These are phyloP conservation scores for Fusarium paranaense DNA, from an alignment of 2,329 filamentous ascomycete genomes.

Conservation along the genomic window DNA sequence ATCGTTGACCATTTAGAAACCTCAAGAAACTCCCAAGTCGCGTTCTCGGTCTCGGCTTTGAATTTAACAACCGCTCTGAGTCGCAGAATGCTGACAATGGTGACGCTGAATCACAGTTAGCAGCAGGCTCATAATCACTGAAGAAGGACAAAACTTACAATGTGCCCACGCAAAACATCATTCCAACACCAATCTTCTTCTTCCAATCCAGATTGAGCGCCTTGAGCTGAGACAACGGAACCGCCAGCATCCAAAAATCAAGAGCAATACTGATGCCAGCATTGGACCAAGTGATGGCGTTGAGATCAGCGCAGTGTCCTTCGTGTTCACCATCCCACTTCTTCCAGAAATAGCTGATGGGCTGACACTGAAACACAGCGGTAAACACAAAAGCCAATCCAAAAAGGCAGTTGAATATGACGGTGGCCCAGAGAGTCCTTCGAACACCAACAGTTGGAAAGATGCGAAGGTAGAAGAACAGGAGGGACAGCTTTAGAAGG, in stretches of 20 bases:
- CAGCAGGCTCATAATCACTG: background rate
- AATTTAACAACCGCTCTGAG: constrained; percentile 50
- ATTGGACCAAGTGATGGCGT: constrained; percentile 62
- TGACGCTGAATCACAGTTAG: constrained; percentile 45
- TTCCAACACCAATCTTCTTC: constrained; percentile 60
- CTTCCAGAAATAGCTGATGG: constrained; percentile 64
- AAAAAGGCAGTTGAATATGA: constrained; percentile 53
- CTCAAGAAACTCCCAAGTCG: constrained; percentile 51
- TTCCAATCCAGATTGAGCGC: constrained; percentile 57
- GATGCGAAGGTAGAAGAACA: constrained; percentile 67
- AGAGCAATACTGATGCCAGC: constrained; percentile 64
- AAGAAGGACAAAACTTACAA: constrained; percentile 49
- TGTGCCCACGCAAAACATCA: constrained; percentile 65
- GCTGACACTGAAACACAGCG: constrained; percentile 63
- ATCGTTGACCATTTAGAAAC: constrained; percentile 52
- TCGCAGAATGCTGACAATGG: constrained; percentile 53
- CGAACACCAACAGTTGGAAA: constrained; percentile 58
- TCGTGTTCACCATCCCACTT: constrained; percentile 60
- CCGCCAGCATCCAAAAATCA: constrained; percentile 63
- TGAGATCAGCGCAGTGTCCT: constrained; percentile 63
- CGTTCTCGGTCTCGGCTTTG: constrained; percentile 44
- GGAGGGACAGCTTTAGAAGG: constrained; percentile 62
- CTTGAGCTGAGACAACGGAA: constrained; percentile 61
- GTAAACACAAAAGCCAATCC: constrained; percentile 57
- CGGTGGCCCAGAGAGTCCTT: constrained; percentile 55